Evolutionary conservation across 2,329 filamentous ascomycete genomes (phyloP), one percentile per base, ranked within the genome.

Genomic region (Aureobasidium subglaciale): DNA sequence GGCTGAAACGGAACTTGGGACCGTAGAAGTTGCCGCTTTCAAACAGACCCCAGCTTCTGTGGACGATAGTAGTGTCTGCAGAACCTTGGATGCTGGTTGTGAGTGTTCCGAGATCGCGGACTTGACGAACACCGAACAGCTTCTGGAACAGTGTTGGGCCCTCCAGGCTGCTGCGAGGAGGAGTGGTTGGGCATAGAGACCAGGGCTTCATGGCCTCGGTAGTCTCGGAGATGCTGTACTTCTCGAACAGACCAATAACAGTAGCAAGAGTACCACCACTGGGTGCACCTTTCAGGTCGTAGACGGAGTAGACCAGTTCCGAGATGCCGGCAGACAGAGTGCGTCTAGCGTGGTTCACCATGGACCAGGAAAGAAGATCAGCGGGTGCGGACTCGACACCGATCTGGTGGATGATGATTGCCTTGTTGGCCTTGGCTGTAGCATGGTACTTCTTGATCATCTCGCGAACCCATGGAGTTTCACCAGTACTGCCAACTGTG

Each of bases 191-290:
- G 27, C 74, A 74, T 8, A 82, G 70, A 2, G 75, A 73, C 68
- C 76, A 83, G 16, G 78, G 79, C 43, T 74, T 70, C 65, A 74
- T 71, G 91, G 70, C 5, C 73, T 84, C 55, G 2, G 40, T 38
- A 9, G 37, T 52, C 24, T 56, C 37, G 4, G 35, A 24, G 18
- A 56, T 29, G 61, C 65, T 62, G 69, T 77, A 74, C 61, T 72
- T 62, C 57, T 75, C 75, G 59, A 82, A 74, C 8, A 80, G 65
- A 29, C 73, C 78, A 13, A 96, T 68, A 4, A 84, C 73, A 0
- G 89, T 90, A 30, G 81, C 77, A 4, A 91, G 70, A 5, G 75
- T 84, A 32, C 82, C 82, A 25, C 82, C 82, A 53, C 78, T 82
- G 3, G 75, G 68, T 5, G 72, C 72, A 5, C 74, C 72, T 65